A percentile compares a stretch with the other conserved stretches of the same genome.
Conservation (phyloP, 2,329 filamentous ascomycete species). For the Harringtonia lauricola region DNA sequence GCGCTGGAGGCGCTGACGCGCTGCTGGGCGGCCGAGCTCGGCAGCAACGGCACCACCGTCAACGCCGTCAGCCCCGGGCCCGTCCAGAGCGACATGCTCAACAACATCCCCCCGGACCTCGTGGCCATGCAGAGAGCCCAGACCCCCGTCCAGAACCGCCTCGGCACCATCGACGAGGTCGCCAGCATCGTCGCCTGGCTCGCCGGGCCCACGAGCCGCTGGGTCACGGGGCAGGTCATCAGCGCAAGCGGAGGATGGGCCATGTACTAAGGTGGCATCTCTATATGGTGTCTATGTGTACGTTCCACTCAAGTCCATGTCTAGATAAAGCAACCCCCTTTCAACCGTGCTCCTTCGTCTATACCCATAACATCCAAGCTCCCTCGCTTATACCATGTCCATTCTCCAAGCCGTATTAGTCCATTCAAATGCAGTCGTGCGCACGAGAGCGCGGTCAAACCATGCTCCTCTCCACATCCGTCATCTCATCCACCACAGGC, state of each 20-base stretch:
- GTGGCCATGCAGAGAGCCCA: background rate
- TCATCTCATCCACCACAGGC: background rate
- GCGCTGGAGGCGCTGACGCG: constrained; percentile 11
- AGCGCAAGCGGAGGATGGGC: background rate
- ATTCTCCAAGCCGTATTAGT: too few relatives aligned
- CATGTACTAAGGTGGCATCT: background rate
- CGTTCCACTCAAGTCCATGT: too few relatives aligned
- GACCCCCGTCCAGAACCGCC: background rate
- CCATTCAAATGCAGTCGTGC: too few relatives aligned
- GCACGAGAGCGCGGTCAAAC: too few relatives aligned
- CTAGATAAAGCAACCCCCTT: too few relatives aligned
- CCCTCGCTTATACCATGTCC: too few relatives aligned
- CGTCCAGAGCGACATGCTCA: constrained; percentile 10
- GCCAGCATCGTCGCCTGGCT: background rate
- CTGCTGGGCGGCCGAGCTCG: constrained; percentile 12
- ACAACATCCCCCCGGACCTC: background rate
- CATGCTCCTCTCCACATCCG: background rate
- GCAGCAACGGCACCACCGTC: constrained; percentile 9
- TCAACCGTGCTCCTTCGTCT: too few relatives aligned
- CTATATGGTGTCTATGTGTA: too few relatives aligned
- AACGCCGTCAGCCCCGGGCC: constrained; percentile 11
- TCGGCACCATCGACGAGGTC: background rate
- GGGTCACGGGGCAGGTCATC: constrained; percentile 1
- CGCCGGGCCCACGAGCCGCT: background rate
- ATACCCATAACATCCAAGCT: too few relatives aligned